A percentile compares a stretch with the other conserved stretches of the same genome.
Conservation (phyloP, 2,329 filamentous ascomycete species). For the Apiospora hydei region DNA sequence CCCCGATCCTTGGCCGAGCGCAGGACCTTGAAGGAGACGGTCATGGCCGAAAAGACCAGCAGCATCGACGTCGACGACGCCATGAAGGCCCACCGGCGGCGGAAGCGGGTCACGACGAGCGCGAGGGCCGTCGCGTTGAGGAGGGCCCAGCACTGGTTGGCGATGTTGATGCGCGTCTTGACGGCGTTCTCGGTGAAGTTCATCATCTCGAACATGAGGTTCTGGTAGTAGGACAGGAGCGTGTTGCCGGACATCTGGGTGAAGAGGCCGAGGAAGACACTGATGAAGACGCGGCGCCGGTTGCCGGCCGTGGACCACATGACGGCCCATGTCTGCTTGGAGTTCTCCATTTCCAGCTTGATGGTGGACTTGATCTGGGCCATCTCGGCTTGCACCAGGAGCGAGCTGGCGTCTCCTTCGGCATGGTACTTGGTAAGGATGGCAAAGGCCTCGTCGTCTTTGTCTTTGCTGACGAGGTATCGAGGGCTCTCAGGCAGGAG, state of each 20-base stretch:
- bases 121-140: constrained; percentile 51
- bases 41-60: constrained; percentile 58
- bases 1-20: constrained; percentile 42
- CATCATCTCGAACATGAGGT: constrained; percentile 53
- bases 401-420: constrained; percentile 47
- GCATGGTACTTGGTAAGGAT: constrained; percentile 55
- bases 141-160: constrained; percentile 53
- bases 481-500: constrained; percentile 67
- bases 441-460: constrained; percentile 54
- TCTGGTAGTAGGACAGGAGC: constrained; percentile 47
- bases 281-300: constrained; percentile 47
- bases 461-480: constrained; percentile 62
- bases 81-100: constrained; percentile 46
- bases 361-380: constrained; percentile 64
- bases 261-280: constrained; percentile 48
- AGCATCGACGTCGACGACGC: constrained; percentile 52
- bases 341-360: constrained; percentile 57
- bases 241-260: constrained; percentile 51
- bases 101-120: constrained; percentile 48
- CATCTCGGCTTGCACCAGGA: constrained; percentile 61
- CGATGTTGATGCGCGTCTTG: constrained; percentile 56
- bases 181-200: constrained; percentile 49
- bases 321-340: constrained; percentile 54
- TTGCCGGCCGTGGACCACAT: constrained; percentile 51
- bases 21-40: constrained; percentile 52